Percentiles rank a stretch among this genome's conserved stretches.
phyloP scores from a whole-genome alignment of 2,329 filamentous ascomycete genomes.

The Scopulariopsis brevicaulis region DNA sequence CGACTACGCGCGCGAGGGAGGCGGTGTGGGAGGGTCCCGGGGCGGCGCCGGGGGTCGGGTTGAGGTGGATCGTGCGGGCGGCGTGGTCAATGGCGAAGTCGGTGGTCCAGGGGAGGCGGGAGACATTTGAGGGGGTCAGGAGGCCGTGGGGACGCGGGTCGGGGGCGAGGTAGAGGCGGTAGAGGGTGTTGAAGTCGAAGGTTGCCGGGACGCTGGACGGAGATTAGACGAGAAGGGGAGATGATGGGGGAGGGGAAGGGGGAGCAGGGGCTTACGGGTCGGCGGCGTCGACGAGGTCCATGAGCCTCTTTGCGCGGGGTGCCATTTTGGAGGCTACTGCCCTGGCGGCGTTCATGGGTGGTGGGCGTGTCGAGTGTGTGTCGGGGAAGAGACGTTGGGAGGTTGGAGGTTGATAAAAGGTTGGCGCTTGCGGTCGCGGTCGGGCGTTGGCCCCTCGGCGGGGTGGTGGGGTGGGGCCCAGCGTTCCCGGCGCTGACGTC shows the following conservation, averaged over 20 bases:
- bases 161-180: constrained; percentile 30
- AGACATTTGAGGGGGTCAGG: constrained; percentile 31
- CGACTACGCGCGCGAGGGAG: constrained; percentile 24
- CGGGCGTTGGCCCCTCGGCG: background rate
- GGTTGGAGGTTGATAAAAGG: background rate
- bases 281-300: constrained; percentile 25
- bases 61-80: constrained; percentile 19
- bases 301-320: constrained; percentile 13
- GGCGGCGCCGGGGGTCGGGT: constrained; percentile 11
- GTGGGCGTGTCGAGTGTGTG: background rate
- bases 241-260: constrained; percentile 6
- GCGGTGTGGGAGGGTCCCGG: constrained; percentile 22
- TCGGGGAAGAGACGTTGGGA: background rate
- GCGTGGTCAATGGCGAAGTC: constrained; percentile 23
- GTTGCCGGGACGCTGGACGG: constrained; percentile 32
- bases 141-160: constrained; percentile 37
- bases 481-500: background rate
- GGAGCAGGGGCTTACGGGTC: constrained; percentile 24
- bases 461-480: background rate
- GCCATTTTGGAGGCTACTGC: background rate
- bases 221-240: background rate
- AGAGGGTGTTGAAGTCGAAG: constrained; percentile 29
- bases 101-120: constrained; percentile 33
- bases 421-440: background rate
- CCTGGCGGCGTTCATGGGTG: background rate